Conservation (phyloP, 2,329 filamentous ascomycete species). For the Lecanoromycetidae sp. region DNA sequence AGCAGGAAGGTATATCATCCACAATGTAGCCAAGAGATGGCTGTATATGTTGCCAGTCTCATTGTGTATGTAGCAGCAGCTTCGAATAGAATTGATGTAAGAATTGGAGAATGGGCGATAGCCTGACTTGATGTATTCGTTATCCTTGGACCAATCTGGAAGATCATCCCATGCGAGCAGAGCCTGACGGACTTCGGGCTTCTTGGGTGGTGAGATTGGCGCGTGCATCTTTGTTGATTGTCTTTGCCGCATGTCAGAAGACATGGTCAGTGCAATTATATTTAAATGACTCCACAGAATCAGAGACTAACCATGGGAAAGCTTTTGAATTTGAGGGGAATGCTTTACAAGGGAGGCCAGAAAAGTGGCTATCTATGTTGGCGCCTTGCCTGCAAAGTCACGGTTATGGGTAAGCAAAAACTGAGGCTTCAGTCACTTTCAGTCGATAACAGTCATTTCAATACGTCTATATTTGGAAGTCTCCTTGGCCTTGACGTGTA, state of each 20-base stretch:
- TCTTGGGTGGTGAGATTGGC: not conserved
- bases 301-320: too few species aligned
- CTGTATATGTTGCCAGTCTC: constrained; percentile 26
- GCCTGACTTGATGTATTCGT: constrained; percentile 10
- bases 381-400: too few species aligned
- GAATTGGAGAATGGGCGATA: constrained; percentile 11
- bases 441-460: too few species aligned
- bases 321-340: too few species aligned
- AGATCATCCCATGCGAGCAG: constrained; percentile 6
- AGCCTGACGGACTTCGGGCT: not conserved
- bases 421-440: too few species aligned
- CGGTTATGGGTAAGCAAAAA: too few species aligned
- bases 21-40: constrained; percentile 17
- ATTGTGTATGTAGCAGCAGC: constrained; percentile 18
- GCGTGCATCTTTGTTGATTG: not conserved
- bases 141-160: constrained; percentile 11
- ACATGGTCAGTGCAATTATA: not conserved
- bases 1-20: constrained; percentile 26
- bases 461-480: too few species aligned
- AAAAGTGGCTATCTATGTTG: too few species aligned
- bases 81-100: not conserved
- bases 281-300: too few species aligned
- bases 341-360: too few species aligned
- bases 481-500: too few species aligned
- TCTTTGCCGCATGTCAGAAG: not conserved